Evolutionary conservation across 73 alveolate species (phyloP), one percentile per base, ranked within the genome.

Genomic region (Paramecium bursaria): DNA sequence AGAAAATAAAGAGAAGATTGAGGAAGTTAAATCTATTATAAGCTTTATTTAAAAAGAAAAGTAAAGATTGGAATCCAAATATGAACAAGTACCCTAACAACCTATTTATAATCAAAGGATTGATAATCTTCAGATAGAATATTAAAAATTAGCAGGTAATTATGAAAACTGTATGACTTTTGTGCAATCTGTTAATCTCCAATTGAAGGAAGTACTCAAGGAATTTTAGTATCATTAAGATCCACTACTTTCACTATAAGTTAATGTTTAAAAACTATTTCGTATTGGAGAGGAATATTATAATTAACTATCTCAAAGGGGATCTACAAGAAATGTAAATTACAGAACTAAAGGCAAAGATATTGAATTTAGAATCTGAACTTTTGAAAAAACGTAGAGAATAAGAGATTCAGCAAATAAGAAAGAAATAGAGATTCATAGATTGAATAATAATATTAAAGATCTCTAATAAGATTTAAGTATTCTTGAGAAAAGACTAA

Each of bases 1-100:
- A 29, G 76, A 57, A 57, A 57, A 50, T n/a, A 57, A 57, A 57
- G 76, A 57, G 4, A 57, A 57, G 9, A 57, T 57, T 14, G 76
- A 57, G 27, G 76, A 57, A 57, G 51, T 57, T 2, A 57, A 57
- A 23, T 19, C 21, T 30, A 57, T 57, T 13, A 19, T 57, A 30
- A 50, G 51, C 6, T 57, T 57, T 30, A 57, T 57, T 11, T 48
- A 48, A 0, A 57, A 42, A 57, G 76, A 57, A 57, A 57, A 57
- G 15, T 23, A 48, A 23, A 57, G 26, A 26, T 57, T 11, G 27
- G 76, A 57, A 57, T 30, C 50, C 11, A 48, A 48, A 57, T 30
- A 15, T 30, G 33, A 57, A 57, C 33, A 27, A 22, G n/a, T 17
- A 23, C 17, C 47, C 0, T 57, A 57, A 29, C 21, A 57, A n/a